Base-by-base conservation (phyloP, 495 filamentous ascomycete species). In the Penicillium cataractarum region DNA sequence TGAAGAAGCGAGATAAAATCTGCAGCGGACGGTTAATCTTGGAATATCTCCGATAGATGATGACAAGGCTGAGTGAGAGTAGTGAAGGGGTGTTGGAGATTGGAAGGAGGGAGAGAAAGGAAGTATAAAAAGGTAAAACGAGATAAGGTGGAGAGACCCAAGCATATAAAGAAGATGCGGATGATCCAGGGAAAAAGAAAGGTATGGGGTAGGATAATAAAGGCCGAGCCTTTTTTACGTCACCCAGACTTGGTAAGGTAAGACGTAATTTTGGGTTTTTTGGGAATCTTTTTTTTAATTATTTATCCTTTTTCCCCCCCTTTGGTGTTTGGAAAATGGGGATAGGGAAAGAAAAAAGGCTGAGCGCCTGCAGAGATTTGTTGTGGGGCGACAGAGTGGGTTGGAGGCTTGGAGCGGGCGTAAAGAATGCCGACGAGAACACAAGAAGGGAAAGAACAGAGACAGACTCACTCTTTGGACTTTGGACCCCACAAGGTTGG, bases 181-280 rank as follows among this genome's bases (percentile, higher is more conserved):
- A 60, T 65, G 52, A 69, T 64, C 22, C 27, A 24, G 48, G 27
- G 29, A 51, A 50, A 51, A 32, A 31, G 26, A 52, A 17, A 52
- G 63, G 57, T 72, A 72, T 68, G 67, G 70, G 67, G 67, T 70
- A 72, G 67, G 61, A 67, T 63, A 64, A 61, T 69, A 63, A 58
- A 54, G 62, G 60, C 69, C 67, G 67, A 70, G 67, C 66, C 63
- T 67, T 68, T 68, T 68, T 72, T 70, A 72, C 69, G 69, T 70
- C 69, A 69, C 70, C 63, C 48, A 72, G 68, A 52, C 27, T 19
- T 22, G 26, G 29, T 60, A 64, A 55, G 64, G 60, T 65, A 65
- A 72, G 62, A 27, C 56, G 57, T 58, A 58, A 54, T 67, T 50
- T 63, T 61, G 10, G 19, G 6, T 24, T 39, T 57, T 13, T 50